phyloP scores from a whole-genome alignment of 202 grass and related monocot genomes.

The Elaeis oleifera region DNA sequence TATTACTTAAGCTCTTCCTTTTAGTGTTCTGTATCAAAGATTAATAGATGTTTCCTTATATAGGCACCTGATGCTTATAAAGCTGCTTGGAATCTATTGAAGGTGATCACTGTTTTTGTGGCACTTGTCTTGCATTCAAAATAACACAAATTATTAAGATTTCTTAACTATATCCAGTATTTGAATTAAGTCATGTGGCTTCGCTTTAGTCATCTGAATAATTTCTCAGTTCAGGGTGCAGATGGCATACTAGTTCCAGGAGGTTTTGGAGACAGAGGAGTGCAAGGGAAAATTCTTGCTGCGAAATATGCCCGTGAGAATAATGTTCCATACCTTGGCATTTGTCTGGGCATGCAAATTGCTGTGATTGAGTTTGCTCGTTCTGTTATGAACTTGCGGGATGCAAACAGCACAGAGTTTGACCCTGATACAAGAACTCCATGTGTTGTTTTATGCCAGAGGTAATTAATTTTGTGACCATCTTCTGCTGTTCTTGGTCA shows the following conservation, averaged over 20 bases:
- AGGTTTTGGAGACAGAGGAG: conserved; percentile 20
- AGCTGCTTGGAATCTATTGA: conserved; percentile 15
- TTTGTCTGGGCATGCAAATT: conserved; percentile 23
- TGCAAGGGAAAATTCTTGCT: conserved; percentile 18
- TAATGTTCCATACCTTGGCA: conserved; percentile 16
- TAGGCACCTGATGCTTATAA: conserved; percentile 12
- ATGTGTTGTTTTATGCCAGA: conserved; percentile 19
- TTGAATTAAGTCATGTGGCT: background rate
- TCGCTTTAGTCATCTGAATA: background rate
- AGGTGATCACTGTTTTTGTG: background rate
- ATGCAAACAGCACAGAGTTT: conserved; percentile 17
- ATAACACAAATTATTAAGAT: background rate
- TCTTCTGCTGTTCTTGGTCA: background rate
- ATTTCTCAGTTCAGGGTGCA: conserved; percentile 1
- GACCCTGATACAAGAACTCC: conserved; percentile 7
- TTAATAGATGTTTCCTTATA: background rate
- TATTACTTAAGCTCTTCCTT: conserved; percentile 11
- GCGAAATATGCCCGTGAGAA: conserved; percentile 17
- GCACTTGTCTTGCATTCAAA: background rate
- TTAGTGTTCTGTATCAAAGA: background rate
- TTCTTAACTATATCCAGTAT: background rate
- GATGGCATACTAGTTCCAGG: conserved; percentile 19
- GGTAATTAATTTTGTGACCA: background rate
- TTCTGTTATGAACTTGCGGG: conserved; percentile 9
- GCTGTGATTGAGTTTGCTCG: conserved; percentile 19